phyloP scores from a whole-genome alignment of 306 rosid genomes.

The Prosopis cineraria region DNA sequence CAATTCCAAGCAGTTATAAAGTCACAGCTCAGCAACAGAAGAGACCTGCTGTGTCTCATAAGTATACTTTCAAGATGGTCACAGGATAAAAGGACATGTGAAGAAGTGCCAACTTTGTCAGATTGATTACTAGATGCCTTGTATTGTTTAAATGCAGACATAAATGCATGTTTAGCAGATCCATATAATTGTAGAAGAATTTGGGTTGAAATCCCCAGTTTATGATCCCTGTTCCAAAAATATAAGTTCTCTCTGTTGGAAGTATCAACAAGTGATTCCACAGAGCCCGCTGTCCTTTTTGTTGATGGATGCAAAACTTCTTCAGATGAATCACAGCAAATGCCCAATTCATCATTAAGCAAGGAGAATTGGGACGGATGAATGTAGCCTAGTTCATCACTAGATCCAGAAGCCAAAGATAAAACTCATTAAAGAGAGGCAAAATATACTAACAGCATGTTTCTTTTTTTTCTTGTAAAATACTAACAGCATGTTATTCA shows the following conservation, averaged over 20 bases:
- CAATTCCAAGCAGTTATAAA: slow-evolving; percentile 88
- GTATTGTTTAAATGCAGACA: slow-evolving; percentile 54
- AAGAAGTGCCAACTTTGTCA: slow-evolving; percentile 32
- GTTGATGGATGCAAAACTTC: slow-evolving; percentile 30
- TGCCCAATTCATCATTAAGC: slow-evolving; percentile 50
- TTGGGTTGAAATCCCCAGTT: slow-evolving; percentile 77
- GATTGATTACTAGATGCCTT: slow-evolving; percentile 37
- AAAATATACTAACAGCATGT: slow-evolving; percentile 21
- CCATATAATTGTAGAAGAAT: slow-evolving; percentile 61
- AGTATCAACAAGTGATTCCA: slow-evolving; percentile 25
- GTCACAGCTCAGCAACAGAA: slow-evolving; percentile 80
- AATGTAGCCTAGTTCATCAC: slow-evolving; percentile 87
- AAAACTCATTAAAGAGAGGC: slow-evolving; percentile 9
- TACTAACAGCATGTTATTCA: slow-evolving; percentile 21
- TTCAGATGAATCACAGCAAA: slow-evolving; percentile 34
- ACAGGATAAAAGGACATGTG: slow-evolving; percentile 36
- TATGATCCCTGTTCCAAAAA: slow-evolving; percentile 79
- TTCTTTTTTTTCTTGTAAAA: no score
- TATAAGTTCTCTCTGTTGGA: slow-evolving; percentile 28
- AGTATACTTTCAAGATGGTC: slow-evolving; percentile 48
- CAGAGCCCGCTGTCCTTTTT: slow-evolving; percentile 31
- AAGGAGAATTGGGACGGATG: slow-evolving; percentile 73
- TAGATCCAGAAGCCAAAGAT: slow-evolving; percentile 41
- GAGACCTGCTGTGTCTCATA: slow-evolving; percentile 73
- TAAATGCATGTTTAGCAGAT: slow-evolving; percentile 59